These are phyloP conservation scores for Fraxinus ornus DNA, from an alignment of 305 asterid species.

Conservation along the genomic window DNA sequence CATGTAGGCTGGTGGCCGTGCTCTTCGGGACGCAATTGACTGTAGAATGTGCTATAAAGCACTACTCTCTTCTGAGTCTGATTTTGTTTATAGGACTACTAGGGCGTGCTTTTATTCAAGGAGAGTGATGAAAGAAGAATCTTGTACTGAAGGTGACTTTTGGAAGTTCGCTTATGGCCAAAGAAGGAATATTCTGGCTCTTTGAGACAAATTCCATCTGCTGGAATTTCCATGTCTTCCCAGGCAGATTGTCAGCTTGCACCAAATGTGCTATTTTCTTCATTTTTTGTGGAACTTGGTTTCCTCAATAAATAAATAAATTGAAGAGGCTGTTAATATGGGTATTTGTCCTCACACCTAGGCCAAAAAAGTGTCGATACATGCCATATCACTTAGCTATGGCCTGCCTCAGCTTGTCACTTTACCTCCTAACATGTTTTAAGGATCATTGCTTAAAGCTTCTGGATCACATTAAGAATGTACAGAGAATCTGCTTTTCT, in stretches of 20 bases:
- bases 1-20: neutral
- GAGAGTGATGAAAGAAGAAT: constrained; percentile 6
- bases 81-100: neutral
- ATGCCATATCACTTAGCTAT: neutral
- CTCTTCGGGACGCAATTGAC: neutral
- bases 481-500: neutral
- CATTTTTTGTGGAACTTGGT: neutral
- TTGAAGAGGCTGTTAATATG: neutral
- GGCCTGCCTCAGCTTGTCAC: neutral
- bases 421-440: neutral
- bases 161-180: constrained; percentile 2
- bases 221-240: neutral
- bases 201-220: constrained; percentile 13
- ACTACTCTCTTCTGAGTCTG: neutral
- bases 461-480: neutral
- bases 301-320: neutral
- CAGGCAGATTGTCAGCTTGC: constrained; percentile 7
- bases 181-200: constrained; percentile 11
- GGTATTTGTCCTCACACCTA: neutral
- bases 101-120: neutral
- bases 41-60: neutral
- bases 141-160: neutral
- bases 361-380: neutral
- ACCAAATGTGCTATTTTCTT: neutral
- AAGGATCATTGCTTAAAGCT: neutral